These are phyloP conservation scores for Fusarium concolor DNA, from an alignment of 2,329 filamentous ascomycete species.

Conservation along the genomic window DNA sequence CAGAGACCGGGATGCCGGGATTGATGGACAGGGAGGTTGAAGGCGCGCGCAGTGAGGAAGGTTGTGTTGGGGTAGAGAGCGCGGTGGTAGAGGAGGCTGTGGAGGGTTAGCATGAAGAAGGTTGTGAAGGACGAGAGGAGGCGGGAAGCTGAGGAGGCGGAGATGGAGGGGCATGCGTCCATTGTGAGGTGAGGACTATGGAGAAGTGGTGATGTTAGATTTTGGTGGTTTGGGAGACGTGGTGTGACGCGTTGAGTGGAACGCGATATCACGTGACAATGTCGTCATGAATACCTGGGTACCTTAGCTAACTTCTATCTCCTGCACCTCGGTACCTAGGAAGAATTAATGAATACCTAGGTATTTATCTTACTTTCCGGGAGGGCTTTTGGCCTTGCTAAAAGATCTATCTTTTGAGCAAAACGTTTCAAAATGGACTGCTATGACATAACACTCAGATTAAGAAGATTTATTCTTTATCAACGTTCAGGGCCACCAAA, in stretches of 20 bases:
- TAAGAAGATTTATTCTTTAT: too few relatives aligned
- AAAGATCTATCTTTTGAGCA: too few relatives aligned
- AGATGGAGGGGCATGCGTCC: slow-evolving; percentile 42
- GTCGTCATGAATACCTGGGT: not conserved
- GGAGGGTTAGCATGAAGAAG: slow-evolving; percentile 85
- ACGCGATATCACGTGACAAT: slow-evolving; percentile 45
- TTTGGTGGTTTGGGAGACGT: slow-evolving; percentile 8
- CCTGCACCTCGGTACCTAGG: too few relatives aligned
- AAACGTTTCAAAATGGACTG: too few relatives aligned
- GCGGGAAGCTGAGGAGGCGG: slow-evolving; percentile 50
- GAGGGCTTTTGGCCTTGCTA: too few relatives aligned
- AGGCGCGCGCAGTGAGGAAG: slow-evolving; percentile 83
- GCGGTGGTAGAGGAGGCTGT: slow-evolving; percentile 88
- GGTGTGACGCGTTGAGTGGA: slow-evolving; percentile 38
- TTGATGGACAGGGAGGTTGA: slow-evolving; percentile 86
- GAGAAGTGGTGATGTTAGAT: slow-evolving; percentile 3
- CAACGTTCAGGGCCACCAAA: too few relatives aligned
- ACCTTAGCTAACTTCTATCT: too few relatives aligned
- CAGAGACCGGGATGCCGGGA: slow-evolving; percentile 88
- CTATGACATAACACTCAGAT: too few relatives aligned
- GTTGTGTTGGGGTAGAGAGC: slow-evolving; percentile 80
- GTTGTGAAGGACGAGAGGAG: slow-evolving; percentile 78
- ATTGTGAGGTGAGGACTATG: slow-evolving; percentile 1
- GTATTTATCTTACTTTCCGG: too few relatives aligned
- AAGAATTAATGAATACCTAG: too few relatives aligned